Evolutionary conservation across 208 protist genomes (phyloP).

Genomic region (Trypanosoma scelopori): DNA sequence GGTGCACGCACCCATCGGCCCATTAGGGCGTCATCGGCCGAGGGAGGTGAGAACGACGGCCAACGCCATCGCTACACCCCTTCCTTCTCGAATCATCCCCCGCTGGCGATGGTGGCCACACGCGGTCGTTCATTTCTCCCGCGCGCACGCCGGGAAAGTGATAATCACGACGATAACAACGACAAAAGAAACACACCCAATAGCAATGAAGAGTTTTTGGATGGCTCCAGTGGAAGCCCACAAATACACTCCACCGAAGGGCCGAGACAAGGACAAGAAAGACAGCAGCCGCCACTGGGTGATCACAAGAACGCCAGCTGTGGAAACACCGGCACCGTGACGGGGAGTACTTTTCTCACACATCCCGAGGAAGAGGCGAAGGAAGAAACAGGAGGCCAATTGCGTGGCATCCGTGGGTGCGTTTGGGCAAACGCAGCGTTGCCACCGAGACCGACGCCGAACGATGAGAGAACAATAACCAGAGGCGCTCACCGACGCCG

Average conservation of each 20-base stretch:
- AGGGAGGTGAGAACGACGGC: not conserved
- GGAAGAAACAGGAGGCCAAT: too few relatives aligned
- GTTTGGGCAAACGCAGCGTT: too few relatives aligned
- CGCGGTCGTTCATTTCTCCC: conserved; percentile 9
- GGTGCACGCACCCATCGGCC: not conserved
- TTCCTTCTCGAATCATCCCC: not conserved
- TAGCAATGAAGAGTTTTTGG: too few relatives aligned
- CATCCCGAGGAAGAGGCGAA: too few relatives aligned
- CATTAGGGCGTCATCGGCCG: not conserved
- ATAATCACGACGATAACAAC: not conserved
- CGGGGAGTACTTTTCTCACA: too few relatives aligned
- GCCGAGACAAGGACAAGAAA: not conserved
- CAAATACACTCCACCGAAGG: too few relatives aligned
- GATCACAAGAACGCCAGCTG: not conserved
- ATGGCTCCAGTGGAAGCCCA: too few relatives aligned
- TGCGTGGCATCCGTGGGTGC: too few relatives aligned
- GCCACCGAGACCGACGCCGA: too few relatives aligned
- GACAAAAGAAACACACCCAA: too few relatives aligned
- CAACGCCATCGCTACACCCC: conserved; percentile 1
- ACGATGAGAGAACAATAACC: not conserved
- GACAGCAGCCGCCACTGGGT: too few relatives aligned
- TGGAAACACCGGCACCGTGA: not conserved
- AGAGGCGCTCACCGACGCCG: not conserved
- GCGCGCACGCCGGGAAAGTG: not conserved
- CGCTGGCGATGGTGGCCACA: not conserved